Conservation (phyloP, 2,329 filamentous ascomycete genomes). For the Pseudopithomyces maydicus region DNA sequence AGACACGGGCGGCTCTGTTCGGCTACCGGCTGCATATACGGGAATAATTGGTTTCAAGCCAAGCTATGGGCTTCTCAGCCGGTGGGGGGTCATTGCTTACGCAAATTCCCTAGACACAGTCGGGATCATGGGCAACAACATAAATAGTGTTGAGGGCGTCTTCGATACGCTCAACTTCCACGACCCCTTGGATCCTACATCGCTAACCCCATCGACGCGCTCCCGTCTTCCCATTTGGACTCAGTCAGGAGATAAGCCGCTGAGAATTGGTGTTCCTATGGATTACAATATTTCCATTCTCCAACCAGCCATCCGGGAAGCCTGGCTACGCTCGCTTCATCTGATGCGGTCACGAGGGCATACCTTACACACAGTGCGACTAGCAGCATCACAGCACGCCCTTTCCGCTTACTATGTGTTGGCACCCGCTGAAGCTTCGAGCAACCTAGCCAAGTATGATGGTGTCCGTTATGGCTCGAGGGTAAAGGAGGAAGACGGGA, state of each 20-base stretch:
- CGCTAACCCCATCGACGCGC: conserved; percentile 63
- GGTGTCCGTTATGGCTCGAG: conserved; percentile 87
- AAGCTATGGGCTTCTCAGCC: conserved; percentile 84
- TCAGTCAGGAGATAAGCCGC: not conserved
- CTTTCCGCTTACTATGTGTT: conserved; percentile 95
- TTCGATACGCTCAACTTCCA: conserved; percentile 62
- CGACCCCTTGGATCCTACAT: conserved; percentile 78
- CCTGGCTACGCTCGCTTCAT: conserved; percentile 70
- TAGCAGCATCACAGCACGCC: conserved; percentile 83
- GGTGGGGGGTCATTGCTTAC: conserved; percentile 87
- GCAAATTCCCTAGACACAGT: conserved; percentile 93
- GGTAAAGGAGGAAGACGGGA: conserved; percentile 58
- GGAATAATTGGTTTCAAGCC: conserved; percentile 87
- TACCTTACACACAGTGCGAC: conserved; percentile 73
- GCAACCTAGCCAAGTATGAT: conserved; percentile 96
- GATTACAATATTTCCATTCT: conserved; percentile 93
- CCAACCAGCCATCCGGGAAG: conserved; percentile 67
- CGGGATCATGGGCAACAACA: conserved; percentile 69
- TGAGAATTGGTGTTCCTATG: conserved; percentile 62
- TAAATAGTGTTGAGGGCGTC: conserved; percentile 50
- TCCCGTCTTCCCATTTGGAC: conserved; percentile 34
- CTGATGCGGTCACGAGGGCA: conserved; percentile 69
- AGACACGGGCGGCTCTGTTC: conserved; percentile 88
- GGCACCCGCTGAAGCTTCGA: conserved; percentile 91
- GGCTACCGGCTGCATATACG: conserved; percentile 86